Base-by-base conservation (phyloP, 2,329 filamentous ascomycete species). In the Arthrobotrys conoides region DNA sequence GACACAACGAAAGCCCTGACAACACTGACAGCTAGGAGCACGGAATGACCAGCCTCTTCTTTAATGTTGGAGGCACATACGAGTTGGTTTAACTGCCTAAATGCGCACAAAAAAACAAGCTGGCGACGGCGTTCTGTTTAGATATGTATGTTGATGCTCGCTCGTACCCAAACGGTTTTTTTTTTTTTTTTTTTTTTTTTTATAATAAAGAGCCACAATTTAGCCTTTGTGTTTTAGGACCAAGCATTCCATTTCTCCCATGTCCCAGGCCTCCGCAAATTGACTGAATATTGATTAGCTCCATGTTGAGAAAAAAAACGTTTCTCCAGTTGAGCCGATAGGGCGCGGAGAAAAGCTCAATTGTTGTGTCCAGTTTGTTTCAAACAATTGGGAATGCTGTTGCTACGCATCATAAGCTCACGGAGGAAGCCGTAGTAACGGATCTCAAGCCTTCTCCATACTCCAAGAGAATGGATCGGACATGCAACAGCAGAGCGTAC, bases 161-260 rank as follows among this genome's bases (percentile, higher is more conserved):
- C 67, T 71, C 68, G 68, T 72, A 72, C 72, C 68, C 30, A 14
- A 38, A 41, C 14, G 12, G 3, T 12, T 20, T 16, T 44, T 66
- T 41, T 41, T 16, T 41, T 41, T 41, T 41, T 41, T 20, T 16
- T 51, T 59, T 24, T 53, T 49, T 41, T 41, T 20, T 16, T 51
- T 59, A 20, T 53, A 38, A 53, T n/a, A 59, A 57, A 71, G 49
- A 18, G 55, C 49, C 63, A 67, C 75, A 71, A 78, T 78, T 78
- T 78, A 78, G 75, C 75, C 75, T 78, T 72, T 78, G 75, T 72
- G 63, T 64, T 55, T 78, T 61, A 64, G 66, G 46, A 63, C 67
- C 64, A 76, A 76, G 65, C 55, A 68, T 59, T 71, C 55, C 55
- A 71, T 38, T 51, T 36, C 69, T 65, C 69, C 67, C 53, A 67